Base-by-base conservation (phyloP, 192 early-diverging fungal genomes). In the Backusella parvicylindrica region DNA sequence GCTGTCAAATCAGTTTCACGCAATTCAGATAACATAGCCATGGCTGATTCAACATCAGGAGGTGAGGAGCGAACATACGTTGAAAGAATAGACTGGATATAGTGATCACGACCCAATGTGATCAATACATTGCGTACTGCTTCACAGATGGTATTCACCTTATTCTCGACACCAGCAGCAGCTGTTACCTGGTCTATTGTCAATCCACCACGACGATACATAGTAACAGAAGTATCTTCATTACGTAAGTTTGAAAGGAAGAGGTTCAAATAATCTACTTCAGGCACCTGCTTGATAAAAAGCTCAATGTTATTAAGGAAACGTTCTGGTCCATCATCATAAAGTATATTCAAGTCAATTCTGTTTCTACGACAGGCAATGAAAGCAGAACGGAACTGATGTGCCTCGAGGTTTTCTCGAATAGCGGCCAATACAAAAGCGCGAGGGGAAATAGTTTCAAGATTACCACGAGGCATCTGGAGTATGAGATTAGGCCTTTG, bases 391-490 rank as follows among this genome's bases (percentile, higher is more conserved):
- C 85, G 82, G 81, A 93, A 99, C 47, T 93, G 87, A n/a, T 84
- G 74, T 28, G 79, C 43, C 30, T 92, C 85, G 23, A 97, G 72
- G 8, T 82, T 73, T 23, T 86, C 84, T 3, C 93, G 86, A 8
- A 95, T 90, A 3, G 87, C 80, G 1, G 92, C 86, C 16, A 98
- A 81, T 0, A 98, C 95, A 73, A 99, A 81, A 6, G 96, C 93
- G 5, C 98, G 92, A 2, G 98, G 98, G 16, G 89, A 84, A 26
- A 99, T 87, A 0, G 97, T 98, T 76, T 99, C 98, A 66, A 98
- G 82, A 71, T 99, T 99, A 7, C 98, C 98, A 32, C 98, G 92
- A 13, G 98, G 98, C 98, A 99, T 99, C 74, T 95, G 93, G n/a
- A 95, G 75, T 18, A 95, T 79, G 36, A 95, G 77, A 66, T 86